A percentile compares a stretch with the other conserved stretches of the same genome.
phyloP scores from a whole-genome alignment of 768 basidiomycete genomes.

The Lepiota subincarnata region DNA sequence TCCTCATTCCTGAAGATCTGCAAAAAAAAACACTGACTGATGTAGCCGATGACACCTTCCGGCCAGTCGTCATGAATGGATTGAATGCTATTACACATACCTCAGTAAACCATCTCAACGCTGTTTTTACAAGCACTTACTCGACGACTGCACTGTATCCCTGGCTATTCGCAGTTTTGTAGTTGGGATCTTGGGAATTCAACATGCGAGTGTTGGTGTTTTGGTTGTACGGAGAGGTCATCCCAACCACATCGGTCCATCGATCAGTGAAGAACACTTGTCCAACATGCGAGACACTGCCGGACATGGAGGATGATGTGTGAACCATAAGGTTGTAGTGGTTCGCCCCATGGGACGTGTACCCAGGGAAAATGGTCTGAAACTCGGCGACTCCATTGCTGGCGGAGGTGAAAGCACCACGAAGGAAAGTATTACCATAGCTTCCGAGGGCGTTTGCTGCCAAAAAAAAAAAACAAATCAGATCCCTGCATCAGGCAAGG shows the following conservation, averaged over 20 bases:
- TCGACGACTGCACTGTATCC: slow-evolving; percentile 14
- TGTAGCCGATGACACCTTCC: slow-evolving; percentile 24
- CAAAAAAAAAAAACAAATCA: background rate
- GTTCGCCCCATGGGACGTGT: slow-evolving; percentile 27
- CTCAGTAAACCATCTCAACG: background rate
- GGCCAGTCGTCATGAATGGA: slow-evolving; percentile 27
- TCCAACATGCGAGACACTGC: slow-evolving; percentile 29
- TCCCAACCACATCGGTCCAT: slow-evolving; percentile 25
- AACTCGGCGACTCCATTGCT: slow-evolving; percentile 27
- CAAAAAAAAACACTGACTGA: slow-evolving; percentile 16
- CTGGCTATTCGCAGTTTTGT: slow-evolving; percentile 14
- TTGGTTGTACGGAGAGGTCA: slow-evolving; percentile 22
- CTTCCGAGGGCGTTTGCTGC: slow-evolving; percentile 8
- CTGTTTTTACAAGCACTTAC: background rate
- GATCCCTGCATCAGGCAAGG: background rate
- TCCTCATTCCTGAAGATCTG: background rate
- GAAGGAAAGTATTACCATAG: slow-evolving; percentile 27
- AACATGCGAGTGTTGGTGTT: slow-evolving; percentile 23
- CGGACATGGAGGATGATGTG: slow-evolving; percentile 25
- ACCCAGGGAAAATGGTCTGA: slow-evolving; percentile 28
- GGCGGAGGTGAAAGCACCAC: slow-evolving; percentile 29
- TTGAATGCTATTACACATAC: slow-evolving; percentile 16
- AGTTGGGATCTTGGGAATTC: slow-evolving; percentile 28
- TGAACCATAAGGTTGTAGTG: slow-evolving; percentile 32
- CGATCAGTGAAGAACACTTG: slow-evolving; percentile 33